Evolutionary conservation across 2,329 filamentous ascomycete genomes (phyloP).

Genomic region (Sphaerulina vaccinii): DNA sequence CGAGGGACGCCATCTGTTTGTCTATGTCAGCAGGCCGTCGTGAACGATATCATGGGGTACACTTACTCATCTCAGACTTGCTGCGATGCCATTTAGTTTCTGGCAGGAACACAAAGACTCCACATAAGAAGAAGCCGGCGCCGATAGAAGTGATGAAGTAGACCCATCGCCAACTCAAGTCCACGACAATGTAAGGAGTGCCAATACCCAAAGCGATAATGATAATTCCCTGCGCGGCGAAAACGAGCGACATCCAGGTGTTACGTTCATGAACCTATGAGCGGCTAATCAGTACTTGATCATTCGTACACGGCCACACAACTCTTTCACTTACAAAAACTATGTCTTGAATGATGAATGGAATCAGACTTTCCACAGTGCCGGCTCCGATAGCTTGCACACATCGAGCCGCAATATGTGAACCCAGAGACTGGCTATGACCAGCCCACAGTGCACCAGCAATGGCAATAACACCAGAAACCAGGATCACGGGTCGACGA

Average conservation of each 20-base stretch:
- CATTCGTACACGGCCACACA: not conserved
- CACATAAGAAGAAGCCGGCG: conserved; percentile 30
- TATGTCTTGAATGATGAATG: conserved; percentile 35
- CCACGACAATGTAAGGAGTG: conserved; percentile 33
- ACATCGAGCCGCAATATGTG: conserved; percentile 32
- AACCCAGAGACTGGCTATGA: conserved; percentile 26
- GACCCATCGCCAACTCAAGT: conserved; percentile 33
- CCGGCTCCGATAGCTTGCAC: conserved; percentile 35
- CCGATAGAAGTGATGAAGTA: conserved; percentile 32
- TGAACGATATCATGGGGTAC: not conserved
- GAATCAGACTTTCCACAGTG: conserved; percentile 35
- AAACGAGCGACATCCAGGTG: conserved; percentile 32
- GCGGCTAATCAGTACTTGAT: not conserved
- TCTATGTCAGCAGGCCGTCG: not conserved
- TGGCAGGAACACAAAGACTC: conserved; percentile 31
- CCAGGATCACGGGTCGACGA: conserved; percentile 31
- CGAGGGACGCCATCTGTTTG: conserved; percentile 21
- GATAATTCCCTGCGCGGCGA: conserved; percentile 33
- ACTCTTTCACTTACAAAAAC: conserved; percentile 20
- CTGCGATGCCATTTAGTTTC: conserved; percentile 34
- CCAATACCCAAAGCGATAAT: conserved; percentile 34
- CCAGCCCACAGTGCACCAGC: conserved; percentile 33
- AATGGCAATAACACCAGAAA: conserved; percentile 31
- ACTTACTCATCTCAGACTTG: conserved; percentile 29
- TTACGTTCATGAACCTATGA: conserved; percentile 33